Base-by-base conservation (phyloP, 192 early-diverging fungal genomes). In the Glomus cerebriforme region DNA sequence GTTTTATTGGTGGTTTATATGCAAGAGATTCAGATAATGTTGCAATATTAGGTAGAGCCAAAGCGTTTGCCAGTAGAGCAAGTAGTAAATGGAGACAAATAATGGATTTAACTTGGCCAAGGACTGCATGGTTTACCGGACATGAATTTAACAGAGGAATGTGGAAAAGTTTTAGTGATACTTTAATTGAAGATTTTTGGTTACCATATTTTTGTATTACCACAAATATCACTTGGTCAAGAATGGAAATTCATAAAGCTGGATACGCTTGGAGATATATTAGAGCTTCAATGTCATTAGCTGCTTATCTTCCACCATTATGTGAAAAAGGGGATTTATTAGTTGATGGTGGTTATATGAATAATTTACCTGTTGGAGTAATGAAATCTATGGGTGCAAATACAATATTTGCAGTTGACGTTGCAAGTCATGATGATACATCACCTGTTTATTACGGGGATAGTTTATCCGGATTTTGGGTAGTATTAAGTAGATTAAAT, bases 281-380 rank as follows among this genome's bases (percentile, higher is more conserved):
- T 59, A 92, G 98, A 34, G 98, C 98, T 2, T 98, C 96, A 59
- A 99, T 99, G 98, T 97, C 96, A 3, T 87, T 99, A 13, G 92
- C 96, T 7, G 96, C 96, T 9, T 98, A 94, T 81, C 85, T 99
- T 76, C 98, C 98, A 2, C 98, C 98, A 0, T 85, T 99, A 45
- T 98, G 95, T 81, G 96, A 99, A 82, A 93, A 98, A 77, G 98
- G 98, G 32, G 89, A 96, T 79, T 92, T 99, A 92, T 85, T 99
- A n/a, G 91, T 99, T 15, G 98, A 99, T 81, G 98, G 98, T 72
- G 98, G 98, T 6, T 99, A 99, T 83, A 89, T 98, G 85, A 96
- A 98, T 82, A 98, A 99, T 82, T 84, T 99, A 77, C 98, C 98
- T 0, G 98, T 97, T 3, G 92, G 92, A 2, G 91, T 92, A 79